Conservation (phyloP, 2,329 filamentous ascomycete species). For the Aspergillus oerlinghausenensis region DNA sequence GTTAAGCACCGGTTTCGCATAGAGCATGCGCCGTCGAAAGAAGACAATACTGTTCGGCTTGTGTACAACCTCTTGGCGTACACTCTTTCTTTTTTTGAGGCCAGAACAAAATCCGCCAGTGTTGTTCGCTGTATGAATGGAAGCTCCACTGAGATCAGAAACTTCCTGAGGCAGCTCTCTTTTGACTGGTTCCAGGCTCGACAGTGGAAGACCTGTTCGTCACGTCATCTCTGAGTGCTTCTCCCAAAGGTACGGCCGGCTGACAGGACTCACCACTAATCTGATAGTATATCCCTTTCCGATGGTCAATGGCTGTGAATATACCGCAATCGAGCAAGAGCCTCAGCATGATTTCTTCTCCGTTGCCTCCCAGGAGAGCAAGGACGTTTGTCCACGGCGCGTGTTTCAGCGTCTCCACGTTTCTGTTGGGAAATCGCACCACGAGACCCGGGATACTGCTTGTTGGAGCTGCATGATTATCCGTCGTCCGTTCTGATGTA, state of each 20-base stretch:
- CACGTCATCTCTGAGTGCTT: background rate
- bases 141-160: background rate
- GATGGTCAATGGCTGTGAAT: conserved; percentile 60
- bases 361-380: conserved; percentile 66
- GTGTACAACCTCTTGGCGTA: conserved; percentile 6
- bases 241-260: background rate
- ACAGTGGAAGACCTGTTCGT: conserved; percentile 28
- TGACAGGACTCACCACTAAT: conserved; percentile 59
- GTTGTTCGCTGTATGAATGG: background rate
- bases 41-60: conserved; percentile 61
- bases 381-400: conserved; percentile 72
- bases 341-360: conserved; percentile 72
- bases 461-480: conserved; percentile 25
- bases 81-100: background rate
- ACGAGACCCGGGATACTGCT: conserved; percentile 62
- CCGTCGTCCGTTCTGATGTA: conserved; percentile 24
- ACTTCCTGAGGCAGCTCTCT: background rate
- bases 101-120: background rate
- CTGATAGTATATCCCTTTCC: conserved; percentile 67
- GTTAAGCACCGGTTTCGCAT: conserved; percentile 70
- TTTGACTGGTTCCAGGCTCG: conserved; percentile 23
- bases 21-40: conserved; percentile 79
- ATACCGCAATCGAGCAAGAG: conserved; percentile 73
- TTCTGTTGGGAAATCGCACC: conserved; percentile 61
- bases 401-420: conserved; percentile 64